These are phyloP conservation scores for Fusarium napiforme DNA, from an alignment of 2,329 filamentous ascomycete species.

Conservation along the genomic window DNA sequence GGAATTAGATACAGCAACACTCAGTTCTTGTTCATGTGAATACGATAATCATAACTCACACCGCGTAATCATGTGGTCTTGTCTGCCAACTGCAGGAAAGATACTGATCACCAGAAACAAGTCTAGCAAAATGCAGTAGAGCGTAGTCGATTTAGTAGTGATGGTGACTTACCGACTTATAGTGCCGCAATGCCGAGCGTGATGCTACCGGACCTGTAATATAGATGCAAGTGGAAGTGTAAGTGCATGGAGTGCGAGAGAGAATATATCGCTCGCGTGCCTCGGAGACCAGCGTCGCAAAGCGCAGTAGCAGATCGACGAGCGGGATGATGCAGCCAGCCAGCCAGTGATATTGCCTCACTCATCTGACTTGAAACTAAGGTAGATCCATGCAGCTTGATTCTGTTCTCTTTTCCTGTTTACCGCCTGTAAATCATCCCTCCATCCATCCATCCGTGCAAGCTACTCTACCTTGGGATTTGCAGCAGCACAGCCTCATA, in stretches of 20 bases:
- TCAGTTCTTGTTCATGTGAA: constrained; percentile 6
- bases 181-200: constrained; percentile 9
- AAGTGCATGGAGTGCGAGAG: background rate
- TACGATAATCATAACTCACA: background rate
- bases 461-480: background rate
- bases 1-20: background rate
- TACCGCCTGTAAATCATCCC: constrained; percentile 15
- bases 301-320: constrained; percentile 18
- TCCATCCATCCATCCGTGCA: constrained; percentile 24
- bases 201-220: background rate
- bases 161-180: background rate
- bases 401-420: constrained; percentile 2
- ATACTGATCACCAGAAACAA: background rate
- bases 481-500: constrained; percentile 36
- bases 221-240: background rate
- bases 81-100: background rate
- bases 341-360: constrained; percentile 22
- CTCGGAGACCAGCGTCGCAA: constrained; percentile 4
- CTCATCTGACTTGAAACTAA: constrained; percentile 19
- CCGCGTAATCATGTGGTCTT: background rate
- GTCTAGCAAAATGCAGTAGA: background rate
- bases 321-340: background rate
- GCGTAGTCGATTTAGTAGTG: constrained; percentile 1
- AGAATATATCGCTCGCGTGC: constrained; percentile 34
- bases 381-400: constrained; percentile 15